phyloP scores from a whole-genome alignment of 805 yeast species.

The Kodamaea lidongshanica region DNA sequence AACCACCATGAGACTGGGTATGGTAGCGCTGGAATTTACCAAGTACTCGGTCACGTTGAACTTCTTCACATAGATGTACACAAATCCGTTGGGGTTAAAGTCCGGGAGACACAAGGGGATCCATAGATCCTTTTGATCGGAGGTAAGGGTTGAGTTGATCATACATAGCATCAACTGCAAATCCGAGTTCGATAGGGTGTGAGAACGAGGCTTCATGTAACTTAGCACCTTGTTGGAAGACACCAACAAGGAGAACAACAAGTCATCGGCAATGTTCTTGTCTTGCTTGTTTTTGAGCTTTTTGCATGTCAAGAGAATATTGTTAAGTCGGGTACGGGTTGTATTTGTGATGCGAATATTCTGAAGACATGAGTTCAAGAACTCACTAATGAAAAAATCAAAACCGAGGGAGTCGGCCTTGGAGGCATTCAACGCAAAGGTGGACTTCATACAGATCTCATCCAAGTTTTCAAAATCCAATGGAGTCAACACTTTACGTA shows the following conservation, averaged over 20 bases:
- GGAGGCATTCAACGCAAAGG: slow-evolving; percentile 25
- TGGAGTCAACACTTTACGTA: slow-evolving; percentile 66
- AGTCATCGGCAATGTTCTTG: slow-evolving; percentile 29
- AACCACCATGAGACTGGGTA: slow-evolving; percentile 21
- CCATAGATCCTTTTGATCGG: slow-evolving; percentile 72
- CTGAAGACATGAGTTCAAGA: slow-evolving; percentile 25
- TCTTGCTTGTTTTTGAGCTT: slow-evolving; percentile 14
- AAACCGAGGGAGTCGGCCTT: slow-evolving; percentile 13
- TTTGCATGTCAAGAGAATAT: slow-evolving; percentile 38
- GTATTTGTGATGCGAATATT: slow-evolving; percentile 47
- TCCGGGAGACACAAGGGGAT: slow-evolving; percentile 88
- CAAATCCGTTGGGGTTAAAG: slow-evolving; percentile 82
- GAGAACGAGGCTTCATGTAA: slow-evolving; percentile 69
- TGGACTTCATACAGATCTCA: slow-evolving; percentile 39
- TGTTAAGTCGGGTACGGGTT: slow-evolving; percentile 51
- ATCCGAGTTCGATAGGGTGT: slow-evolving; percentile 76
- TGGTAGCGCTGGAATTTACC: slow-evolving; percentile 21
- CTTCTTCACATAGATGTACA: slow-evolving; percentile 67
- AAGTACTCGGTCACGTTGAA: slow-evolving; percentile 18
- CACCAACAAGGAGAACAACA: slow-evolving; percentile 71
- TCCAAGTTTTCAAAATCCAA: slow-evolving; percentile 71
- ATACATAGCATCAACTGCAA: slow-evolving; percentile 67
- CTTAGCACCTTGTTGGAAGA: slow-evolving; percentile 61
- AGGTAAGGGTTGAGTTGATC: slow-evolving; percentile 45
- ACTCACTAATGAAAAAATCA: slow-evolving; percentile 23